Base-by-base conservation (phyloP, 495 filamentous ascomycete species). In the Paragyromitra xinjiangensis region DNA sequence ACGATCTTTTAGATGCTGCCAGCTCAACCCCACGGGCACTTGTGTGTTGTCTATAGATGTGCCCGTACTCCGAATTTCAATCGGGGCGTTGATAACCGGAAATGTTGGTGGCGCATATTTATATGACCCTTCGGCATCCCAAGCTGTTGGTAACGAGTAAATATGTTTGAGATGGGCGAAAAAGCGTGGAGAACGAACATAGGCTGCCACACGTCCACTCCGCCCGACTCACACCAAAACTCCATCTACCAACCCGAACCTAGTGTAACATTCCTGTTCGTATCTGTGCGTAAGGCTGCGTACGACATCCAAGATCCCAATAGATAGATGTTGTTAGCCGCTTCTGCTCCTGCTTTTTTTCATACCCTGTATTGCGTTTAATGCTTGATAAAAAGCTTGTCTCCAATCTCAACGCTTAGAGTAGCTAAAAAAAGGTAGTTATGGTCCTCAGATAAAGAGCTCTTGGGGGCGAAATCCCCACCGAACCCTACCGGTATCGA, bases 111-210 rank as follows among this genome's bases (percentile, higher is more conserved):
- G 44, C 69, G 44, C 56, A 11, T 16, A 34, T 34, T 34, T 34
- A 44, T 62, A 22, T 9, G 34, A 22, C 40, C 48, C 24, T 65
- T 55, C 48, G n/a, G 29, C 53, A 68, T 58, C 50, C 71, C 51
- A 56, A 37, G 50, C 24, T 73, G 51, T 40, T 69, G 40, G 71
- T 58, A 68, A 50, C 70, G 48, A 65, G 50, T 37, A 55, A 58
- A 56, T 51, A 19, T 71, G 44, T 69, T 53, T 58, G 66, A 45
- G 29, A 37, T 51, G 40, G 11, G 42, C 19, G 14, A 11, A 9
- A 65, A 56, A 59, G 71, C 62, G 63, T 74, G 64, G 64, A 68
- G 48, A 65, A 64, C 19, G 19, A 62, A 42, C 56, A 70, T 55
- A 75, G 64, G 73, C 11, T 56, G 29, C 19, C n/a, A 56, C 7